Percentiles rank a stretch among this genome's conserved stretches.
These are phyloP conservation scores for Bolboschoenus planiculmis DNA, from an alignment of 176 grass and related monocot genomes.

Conservation along the genomic window DNA sequence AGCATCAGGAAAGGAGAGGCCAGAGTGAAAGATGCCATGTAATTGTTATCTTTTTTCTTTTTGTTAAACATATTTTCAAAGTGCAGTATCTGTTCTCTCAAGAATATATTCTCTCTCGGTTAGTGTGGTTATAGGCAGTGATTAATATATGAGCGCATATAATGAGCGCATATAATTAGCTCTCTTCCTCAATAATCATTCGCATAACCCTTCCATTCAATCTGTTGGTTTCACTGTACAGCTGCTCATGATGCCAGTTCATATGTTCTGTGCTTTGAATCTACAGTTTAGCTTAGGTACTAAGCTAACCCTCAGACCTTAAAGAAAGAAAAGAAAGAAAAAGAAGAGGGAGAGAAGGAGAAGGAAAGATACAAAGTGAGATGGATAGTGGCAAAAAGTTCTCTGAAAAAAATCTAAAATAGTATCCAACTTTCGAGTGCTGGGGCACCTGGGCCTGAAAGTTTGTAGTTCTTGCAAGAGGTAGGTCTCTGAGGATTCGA, in stretches of 20 bases:
- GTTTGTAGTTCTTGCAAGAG: neutral
- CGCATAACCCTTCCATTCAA: neutral
- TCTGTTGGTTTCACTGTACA: too few species aligned
- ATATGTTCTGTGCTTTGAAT: conserved; percentile 12
- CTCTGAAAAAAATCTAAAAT: neutral
- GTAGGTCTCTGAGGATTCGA: neutral
- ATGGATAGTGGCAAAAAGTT: neutral
- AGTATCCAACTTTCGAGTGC: neutral
- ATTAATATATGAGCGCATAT: neutral
- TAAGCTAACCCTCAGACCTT: neutral
- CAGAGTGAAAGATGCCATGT: neutral
- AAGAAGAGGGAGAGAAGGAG: neutral
- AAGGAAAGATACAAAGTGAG: conserved; percentile 8
- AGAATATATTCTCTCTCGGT: too few species aligned
- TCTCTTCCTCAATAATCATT: neutral
- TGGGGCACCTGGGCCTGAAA: neutral
- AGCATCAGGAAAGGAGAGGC: neutral
- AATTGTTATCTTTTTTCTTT: neutral
- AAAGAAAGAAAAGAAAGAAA: conserved; percentile 1
- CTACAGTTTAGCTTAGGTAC: neutral
- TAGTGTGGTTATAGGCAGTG: neutral
- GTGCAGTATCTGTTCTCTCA: neutral
- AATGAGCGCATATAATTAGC: neutral
- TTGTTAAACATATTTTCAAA: neutral
- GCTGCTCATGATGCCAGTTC: too few species aligned